phyloP scores from a whole-genome alignment of 805 yeast species.

The Lipomyces kockii region DNA sequence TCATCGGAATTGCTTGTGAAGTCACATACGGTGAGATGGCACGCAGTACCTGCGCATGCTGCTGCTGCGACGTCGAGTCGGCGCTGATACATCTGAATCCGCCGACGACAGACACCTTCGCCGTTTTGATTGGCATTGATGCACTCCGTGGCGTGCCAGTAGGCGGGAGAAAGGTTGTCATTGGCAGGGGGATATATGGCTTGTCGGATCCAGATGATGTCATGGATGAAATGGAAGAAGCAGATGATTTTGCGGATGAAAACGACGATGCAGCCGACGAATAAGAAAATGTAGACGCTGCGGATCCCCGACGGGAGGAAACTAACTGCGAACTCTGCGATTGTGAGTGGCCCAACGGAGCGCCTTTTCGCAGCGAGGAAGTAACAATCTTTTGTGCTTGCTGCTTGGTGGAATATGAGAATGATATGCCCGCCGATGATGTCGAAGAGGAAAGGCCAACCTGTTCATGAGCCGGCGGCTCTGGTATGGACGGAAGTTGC shows the following conservation, averaged over 20 bases:
- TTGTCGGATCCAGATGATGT: constrained; percentile 19
- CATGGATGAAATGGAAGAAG: constrained; percentile 7
- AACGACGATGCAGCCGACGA: constrained; percentile 5
- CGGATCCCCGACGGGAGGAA: constrained; percentile 8
- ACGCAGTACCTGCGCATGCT: constrained; percentile 28
- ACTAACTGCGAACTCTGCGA: neutral
- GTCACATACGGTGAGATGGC: constrained; percentile 33
- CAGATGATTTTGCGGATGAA: constrained; percentile 9
- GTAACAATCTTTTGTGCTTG: constrained; percentile 10
- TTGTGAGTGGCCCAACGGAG: neutral
- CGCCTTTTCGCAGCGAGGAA: constrained; percentile 18
- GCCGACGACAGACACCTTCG: constrained; percentile 28
- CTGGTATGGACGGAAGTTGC: neutral
- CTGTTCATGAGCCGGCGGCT: neutral
- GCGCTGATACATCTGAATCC: constrained; percentile 35
- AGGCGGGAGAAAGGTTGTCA: constrained; percentile 13
- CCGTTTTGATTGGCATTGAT: constrained; percentile 16
- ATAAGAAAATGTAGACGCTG: constrained; percentile 11
- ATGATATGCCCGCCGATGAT: neutral
- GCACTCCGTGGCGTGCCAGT: constrained; percentile 6
- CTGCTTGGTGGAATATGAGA: constrained; percentile 27
- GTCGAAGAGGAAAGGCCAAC: neutral
- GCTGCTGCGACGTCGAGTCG: constrained; percentile 13
- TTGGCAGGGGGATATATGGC: constrained; percentile 30
- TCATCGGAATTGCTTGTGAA: constrained; percentile 6